Conservation (phyloP, 768 basidiomycete genomes). For the Serendipita vermifera region DNA sequence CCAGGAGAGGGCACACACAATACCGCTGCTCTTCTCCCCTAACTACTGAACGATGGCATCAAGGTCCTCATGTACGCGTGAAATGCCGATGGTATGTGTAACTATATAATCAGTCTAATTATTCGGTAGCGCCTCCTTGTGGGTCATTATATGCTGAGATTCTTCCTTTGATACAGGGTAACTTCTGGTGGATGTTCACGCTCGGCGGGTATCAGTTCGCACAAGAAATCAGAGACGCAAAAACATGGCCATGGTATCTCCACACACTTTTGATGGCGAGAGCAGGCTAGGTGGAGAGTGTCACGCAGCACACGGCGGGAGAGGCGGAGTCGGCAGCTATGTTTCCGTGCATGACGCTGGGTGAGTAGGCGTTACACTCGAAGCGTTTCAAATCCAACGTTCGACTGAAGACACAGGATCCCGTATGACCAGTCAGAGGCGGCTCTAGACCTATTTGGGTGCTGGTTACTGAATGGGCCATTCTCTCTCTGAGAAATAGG, state of each 20-base stretch:
- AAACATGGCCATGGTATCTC: slow-evolving; percentile 2
- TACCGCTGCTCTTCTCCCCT: slow-evolving; percentile 61
- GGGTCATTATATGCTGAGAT: not conserved
- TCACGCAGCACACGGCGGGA: slow-evolving; percentile 51
- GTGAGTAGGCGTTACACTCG: slow-evolving; percentile 29
- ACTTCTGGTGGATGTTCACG: slow-evolving; percentile 5
- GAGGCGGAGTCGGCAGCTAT: slow-evolving; percentile 58
- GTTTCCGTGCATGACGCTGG: slow-evolving; percentile 75
- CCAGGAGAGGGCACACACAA: slow-evolving; percentile 85
- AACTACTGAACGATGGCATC: slow-evolving; percentile 70
- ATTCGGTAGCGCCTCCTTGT: too few relatives aligned
- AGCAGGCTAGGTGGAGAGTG: slow-evolving; percentile 64
- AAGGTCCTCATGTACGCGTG: slow-evolving; percentile 83
- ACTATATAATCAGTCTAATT: slow-evolving; percentile 49
- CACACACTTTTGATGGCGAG: slow-evolving; percentile 47
- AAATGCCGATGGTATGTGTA: slow-evolving; percentile 84
- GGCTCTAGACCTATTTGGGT: slow-evolving; percentile 44
- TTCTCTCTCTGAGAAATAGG: slow-evolving; percentile 15
- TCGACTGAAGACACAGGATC: slow-evolving; percentile 60
- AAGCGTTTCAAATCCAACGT: not conserved
- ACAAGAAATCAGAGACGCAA: not conserved
- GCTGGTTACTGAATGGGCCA: slow-evolving; percentile 28
- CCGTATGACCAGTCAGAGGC: slow-evolving; percentile 84
- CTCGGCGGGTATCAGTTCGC: not conserved
- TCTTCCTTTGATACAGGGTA: not conserved